Base-by-base conservation (phyloP, 495 filamentous ascomycete genomes). In the Hypoxylon cercidicola region DNA sequence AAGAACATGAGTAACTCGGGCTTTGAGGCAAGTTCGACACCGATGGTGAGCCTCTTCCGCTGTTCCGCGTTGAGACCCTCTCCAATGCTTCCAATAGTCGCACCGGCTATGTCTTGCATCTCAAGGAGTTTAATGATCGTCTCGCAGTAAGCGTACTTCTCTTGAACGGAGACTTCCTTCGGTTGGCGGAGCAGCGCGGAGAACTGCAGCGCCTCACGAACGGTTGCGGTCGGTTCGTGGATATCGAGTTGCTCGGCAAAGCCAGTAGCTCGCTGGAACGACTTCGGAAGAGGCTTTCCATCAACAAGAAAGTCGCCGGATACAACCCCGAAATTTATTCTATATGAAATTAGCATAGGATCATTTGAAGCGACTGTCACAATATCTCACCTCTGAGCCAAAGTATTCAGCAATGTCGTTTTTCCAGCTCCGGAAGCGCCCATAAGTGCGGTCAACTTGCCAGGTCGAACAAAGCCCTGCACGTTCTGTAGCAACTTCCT, bases 171-270 rank as follows among this genome's bases (percentile, higher is more conserved):
- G 7, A 82, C 79, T 16, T 80, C 80, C 11, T 80, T 85, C 3
- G 91, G 89, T 69, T 93, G 91, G 32, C 90, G 86, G 7, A 93
- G 81, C 28, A 89, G 69, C 23, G 90, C 90, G 53, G 84, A 88
- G 68, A 93, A 93, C 11, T 79, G 73, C 2, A 93, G 77, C 20
- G 90, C 88, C 48, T 88, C 90, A 12, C 90, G 82, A 16, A 93
- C 90, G 1, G 91, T 94, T 3, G 86, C 82, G 0, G 90, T 92
- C 35, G 85, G 79, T n/a, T 92, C 79, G 71, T 93, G 90, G 2
- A 94, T 81, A 80, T 94, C 91, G 69, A 92, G 90, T 68, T 94
- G 91, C 64, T 94, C 89, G n/a, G 91, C 91, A 66, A 93, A 94
- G n/a, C 91, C 91, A 4, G 90, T 93, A 74, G 90, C 90, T 8